These are phyloP conservation scores for Aspergillus sp. DNA, from an alignment of 2,329 filamentous ascomycete genomes.

Conservation along the genomic window DNA sequence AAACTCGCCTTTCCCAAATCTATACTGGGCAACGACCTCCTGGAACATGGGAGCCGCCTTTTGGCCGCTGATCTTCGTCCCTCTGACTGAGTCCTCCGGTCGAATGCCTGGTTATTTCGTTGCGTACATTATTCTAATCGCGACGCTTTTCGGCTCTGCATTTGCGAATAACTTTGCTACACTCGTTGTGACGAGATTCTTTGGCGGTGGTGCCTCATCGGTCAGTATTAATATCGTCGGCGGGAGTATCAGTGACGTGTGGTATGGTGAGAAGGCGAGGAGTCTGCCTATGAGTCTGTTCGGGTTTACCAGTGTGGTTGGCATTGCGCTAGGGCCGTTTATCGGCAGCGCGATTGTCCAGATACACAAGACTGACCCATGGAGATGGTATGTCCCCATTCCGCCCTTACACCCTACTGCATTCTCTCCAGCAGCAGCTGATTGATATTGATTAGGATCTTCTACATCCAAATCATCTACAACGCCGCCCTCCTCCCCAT, in stretches of 20 bases:
- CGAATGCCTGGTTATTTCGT: constrained; percentile 51
- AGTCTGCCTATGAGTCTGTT: constrained; percentile 51
- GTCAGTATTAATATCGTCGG: constrained; percentile 49
- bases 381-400: constrained; percentile 43
- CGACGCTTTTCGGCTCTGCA: constrained; percentile 49
- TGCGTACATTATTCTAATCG: constrained; percentile 46
- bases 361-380: constrained; percentile 39
- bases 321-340: constrained; percentile 51
- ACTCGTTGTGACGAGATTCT: constrained; percentile 49
- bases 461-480: constrained; percentile 51
- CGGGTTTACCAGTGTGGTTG: constrained; percentile 49
- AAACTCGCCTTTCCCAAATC: constrained; percentile 39
- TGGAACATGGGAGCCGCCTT: constrained; percentile 47
- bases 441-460: constrained; percentile 41
- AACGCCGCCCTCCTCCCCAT: constrained; percentile 47
- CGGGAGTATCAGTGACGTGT: constrained; percentile 41
- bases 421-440: too few relatives aligned
- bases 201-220: constrained; percentile 50
- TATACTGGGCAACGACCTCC: constrained; percentile 39
- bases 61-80: constrained; percentile 43
- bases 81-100: constrained; percentile 48
- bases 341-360: constrained; percentile 46
- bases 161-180: constrained; percentile 53
- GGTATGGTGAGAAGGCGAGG: constrained; percentile 43
- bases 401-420: not conserved